These are phyloP conservation scores for Aegilops tauschii DNA, from an alignment of 176 grass and related monocot genomes.

Conservation along the genomic window DNA sequence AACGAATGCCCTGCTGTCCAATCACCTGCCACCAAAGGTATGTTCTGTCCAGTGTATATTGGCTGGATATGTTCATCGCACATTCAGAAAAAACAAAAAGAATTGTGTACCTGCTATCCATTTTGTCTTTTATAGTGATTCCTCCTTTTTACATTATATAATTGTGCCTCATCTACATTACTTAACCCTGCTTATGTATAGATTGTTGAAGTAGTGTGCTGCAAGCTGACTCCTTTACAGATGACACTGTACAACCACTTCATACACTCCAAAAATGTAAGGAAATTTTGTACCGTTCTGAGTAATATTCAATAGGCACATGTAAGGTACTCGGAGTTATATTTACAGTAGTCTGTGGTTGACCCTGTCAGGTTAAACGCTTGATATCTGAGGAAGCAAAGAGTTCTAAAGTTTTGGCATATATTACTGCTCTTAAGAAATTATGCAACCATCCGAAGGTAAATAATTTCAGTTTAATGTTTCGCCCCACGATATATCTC, in stretches of 20 bases:
- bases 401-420: slow-evolving; percentile 87
- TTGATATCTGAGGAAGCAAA: slow-evolving; percentile 82
- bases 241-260: slow-evolving; percentile 89
- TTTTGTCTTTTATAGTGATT: background rate
- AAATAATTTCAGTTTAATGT: slow-evolving; percentile 29
- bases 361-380: slow-evolving; percentile 64
- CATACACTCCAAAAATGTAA: slow-evolving; percentile 98
- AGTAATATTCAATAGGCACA: slow-evolving; percentile 12
- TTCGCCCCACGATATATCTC: background rate
- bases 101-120: background rate
- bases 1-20: slow-evolving; percentile 88
- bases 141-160: background rate
- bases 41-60: slow-evolving; percentile 17
- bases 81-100: background rate
- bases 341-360: slow-evolving; percentile 10
- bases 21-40: slow-evolving; percentile 99
- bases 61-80: background rate
- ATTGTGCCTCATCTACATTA: slow-evolving; percentile 5
- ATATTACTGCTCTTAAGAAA: slow-evolving; percentile 97
- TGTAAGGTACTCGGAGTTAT: slow-evolving; percentile 14
- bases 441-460: slow-evolving; percentile 99
- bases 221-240: slow-evolving; percentile 88
- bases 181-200: slow-evolving; percentile 41
- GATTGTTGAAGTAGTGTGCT: slow-evolving; percentile 98
- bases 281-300: slow-evolving; percentile 23